phyloP scores from a whole-genome alignment of 1,284 basidiomycete species.

The Omphalotus olearius region DNA sequence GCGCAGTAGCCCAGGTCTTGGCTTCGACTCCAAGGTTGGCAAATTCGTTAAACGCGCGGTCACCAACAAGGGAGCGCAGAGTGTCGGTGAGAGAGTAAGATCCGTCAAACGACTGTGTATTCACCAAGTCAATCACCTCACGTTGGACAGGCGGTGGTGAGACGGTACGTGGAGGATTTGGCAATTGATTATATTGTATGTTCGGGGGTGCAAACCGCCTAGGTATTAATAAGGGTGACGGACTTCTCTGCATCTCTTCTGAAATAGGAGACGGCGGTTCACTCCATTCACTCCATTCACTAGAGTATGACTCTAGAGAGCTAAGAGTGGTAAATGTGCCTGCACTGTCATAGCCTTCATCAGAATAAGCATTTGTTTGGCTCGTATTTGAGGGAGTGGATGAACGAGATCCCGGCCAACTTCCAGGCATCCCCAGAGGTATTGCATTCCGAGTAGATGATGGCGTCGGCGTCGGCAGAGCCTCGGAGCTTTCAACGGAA shows the following conservation, averaged over 20 bases:
- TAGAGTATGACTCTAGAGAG: constrained; percentile 33
- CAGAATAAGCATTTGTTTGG: constrained; percentile 7
- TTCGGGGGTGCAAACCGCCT: constrained; percentile 15
- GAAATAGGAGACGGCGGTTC: constrained; percentile 17
- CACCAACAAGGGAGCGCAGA: constrained; percentile 28
- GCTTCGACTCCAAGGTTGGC: constrained; percentile 11
- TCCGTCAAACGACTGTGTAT: constrained; percentile 41
- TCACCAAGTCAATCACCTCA: constrained; percentile 31
- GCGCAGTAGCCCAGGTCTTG: constrained; percentile 26
- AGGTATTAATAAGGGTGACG: constrained; percentile 27
- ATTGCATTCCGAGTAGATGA: neutral
- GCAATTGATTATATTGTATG: neutral
- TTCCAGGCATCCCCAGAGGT: constrained; percentile 12
- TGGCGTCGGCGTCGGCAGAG: no score
- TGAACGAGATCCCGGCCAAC: constrained; percentile 16
- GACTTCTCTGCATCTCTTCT: constrained; percentile 21
- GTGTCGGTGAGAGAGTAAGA: constrained; percentile 33
- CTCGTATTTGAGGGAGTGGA: neutral
- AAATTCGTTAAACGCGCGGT: constrained; percentile 21
- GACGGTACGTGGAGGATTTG: neutral
- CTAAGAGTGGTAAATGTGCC: constrained; percentile 44
- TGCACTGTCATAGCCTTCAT: constrained; percentile 22
- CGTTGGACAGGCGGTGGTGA: constrained; percentile 8
- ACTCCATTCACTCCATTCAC: constrained; percentile 27
- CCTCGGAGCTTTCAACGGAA: neutral